Percentiles rank a stretch among this genome's conserved stretches.
phyloP scores from a whole-genome alignment of 768 basidiomycete genomes.

The Amanita rubescens region DNA sequence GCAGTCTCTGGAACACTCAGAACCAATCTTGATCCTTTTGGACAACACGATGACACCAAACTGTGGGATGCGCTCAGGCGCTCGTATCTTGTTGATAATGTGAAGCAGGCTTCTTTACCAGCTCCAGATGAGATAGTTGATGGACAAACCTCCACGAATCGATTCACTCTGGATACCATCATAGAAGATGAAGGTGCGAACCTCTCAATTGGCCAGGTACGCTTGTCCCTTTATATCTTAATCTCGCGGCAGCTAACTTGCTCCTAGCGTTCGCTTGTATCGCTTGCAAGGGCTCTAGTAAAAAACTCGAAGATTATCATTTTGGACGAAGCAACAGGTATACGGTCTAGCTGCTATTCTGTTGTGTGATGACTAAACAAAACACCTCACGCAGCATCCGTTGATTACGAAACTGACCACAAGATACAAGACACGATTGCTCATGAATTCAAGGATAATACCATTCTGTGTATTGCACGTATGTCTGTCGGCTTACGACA shows the following conservation, averaged over 20 bases:
- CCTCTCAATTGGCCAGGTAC: conserved; percentile 64
- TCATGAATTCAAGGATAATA: conserved; percentile 74
- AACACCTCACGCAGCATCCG: conserved; percentile 46
- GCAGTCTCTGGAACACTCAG: conserved; percentile 75
- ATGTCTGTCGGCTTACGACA: no score
- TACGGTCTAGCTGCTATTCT: not conserved
- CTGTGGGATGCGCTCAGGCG: conserved; percentile 88
- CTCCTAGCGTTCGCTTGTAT: conserved; percentile 68
- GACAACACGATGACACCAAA: conserved; percentile 65
- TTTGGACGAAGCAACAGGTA: conserved; percentile 84
- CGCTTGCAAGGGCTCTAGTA: conserved; percentile 83
- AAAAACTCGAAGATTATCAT: conserved; percentile 81
- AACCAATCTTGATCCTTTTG: conserved; percentile 88
- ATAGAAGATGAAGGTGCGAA: conserved; percentile 87
- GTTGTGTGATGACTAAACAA: conserved; percentile 1
- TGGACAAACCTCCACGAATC: conserved; percentile 39
- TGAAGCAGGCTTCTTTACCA: conserved; percentile 18
- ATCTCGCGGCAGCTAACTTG: not conserved
- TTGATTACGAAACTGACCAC: conserved; percentile 84
- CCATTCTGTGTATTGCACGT: conserved; percentile 85
- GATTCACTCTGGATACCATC: conserved; percentile 76
- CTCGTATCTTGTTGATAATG: conserved; percentile 67
- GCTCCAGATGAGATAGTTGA: conserved; percentile 31
- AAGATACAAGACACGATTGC: conserved; percentile 91
- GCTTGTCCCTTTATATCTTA: conserved; percentile 12